A percentile compares a stretch with the other conserved stretches of the same genome.
Evolutionary conservation across 164 flowering plant species (phyloP).

Genomic region (Nymphaea colorata): DNA sequence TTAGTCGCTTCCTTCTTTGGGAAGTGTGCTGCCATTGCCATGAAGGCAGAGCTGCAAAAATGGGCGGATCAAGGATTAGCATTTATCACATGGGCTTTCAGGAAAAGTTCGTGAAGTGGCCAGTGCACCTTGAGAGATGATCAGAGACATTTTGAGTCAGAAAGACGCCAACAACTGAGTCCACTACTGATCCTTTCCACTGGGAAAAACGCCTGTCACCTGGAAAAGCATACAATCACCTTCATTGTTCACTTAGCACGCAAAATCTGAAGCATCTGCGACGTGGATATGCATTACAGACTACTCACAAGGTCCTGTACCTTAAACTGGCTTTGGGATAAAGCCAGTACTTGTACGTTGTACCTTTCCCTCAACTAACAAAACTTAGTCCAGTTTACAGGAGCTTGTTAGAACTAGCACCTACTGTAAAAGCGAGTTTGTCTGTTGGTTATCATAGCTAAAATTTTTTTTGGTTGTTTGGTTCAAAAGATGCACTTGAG

Average conservation of each 20-base stretch:
- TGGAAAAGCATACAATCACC: constrained; percentile 9
- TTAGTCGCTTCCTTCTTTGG: constrained; percentile 18
- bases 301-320: background rate
- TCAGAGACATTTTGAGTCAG: constrained; percentile 68
- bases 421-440: no score
- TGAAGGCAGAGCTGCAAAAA: constrained; percentile 46
- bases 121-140: constrained; percentile 47
- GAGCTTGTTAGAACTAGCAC: background rate
- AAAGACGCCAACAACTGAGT: constrained; percentile 62
- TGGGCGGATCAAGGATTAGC: background rate
- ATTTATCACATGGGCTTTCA: background rate
- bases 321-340: background rate
- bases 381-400: background rate
- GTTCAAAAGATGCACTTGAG: background rate
- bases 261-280: background rate
- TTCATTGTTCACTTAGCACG: background rate
- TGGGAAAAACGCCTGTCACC: constrained; percentile 46
- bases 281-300: background rate
- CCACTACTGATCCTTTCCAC: constrained; percentile 65
- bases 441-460: no score
- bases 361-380: no score
- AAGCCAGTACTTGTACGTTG: background rate
- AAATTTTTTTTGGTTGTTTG: no score
- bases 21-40: constrained; percentile 45
- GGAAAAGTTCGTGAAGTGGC: background rate